A percentile compares a stretch with the other conserved stretches of the same genome.
Evolutionary conservation across 768 basidiomycete species (phyloP).

Genomic region (Russula abietina): DNA sequence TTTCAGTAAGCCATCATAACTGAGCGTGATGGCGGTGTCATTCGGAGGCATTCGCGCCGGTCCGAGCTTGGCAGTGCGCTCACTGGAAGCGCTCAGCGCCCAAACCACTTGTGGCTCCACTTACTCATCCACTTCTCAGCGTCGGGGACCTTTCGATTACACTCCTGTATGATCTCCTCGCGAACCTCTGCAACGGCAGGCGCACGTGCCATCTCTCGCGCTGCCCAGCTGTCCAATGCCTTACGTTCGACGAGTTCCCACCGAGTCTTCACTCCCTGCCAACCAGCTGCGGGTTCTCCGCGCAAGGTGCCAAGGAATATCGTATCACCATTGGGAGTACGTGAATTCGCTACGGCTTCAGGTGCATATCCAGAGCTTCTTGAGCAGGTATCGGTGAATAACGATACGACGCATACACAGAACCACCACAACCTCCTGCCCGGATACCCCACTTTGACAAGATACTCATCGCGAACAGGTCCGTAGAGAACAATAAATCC

Average conservation of each 20-base stretch:
- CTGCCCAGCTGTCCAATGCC: not conserved
- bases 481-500: constrained; percentile 10
- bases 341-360: constrained; percentile 6
- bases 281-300: not conserved
- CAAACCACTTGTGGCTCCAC: not conserved
- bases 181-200: constrained; percentile 1
- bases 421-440: not conserved
- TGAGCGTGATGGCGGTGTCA: too few species aligned
- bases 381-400: not conserved
- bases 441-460: constrained; percentile 72
- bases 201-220: constrained; percentile 7
- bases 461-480: constrained; percentile 90
- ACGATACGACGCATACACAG: not conserved
- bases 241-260: not conserved
- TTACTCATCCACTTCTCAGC: too few species aligned
- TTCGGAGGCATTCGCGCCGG: too few species aligned
- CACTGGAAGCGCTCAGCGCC: not conserved
- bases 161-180: not conserved
- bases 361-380: not conserved
- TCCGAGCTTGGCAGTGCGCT: not conserved
- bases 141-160: too few species aligned
- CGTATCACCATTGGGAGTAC: not conserved
- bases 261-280: not conserved
- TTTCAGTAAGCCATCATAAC: not conserved
- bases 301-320: not conserved